A percentile compares a stretch with the other conserved stretches of the same genome.
Conservation (phyloP, 2,329 filamentous ascomycete genomes). For the Oidium heveae region DNA sequence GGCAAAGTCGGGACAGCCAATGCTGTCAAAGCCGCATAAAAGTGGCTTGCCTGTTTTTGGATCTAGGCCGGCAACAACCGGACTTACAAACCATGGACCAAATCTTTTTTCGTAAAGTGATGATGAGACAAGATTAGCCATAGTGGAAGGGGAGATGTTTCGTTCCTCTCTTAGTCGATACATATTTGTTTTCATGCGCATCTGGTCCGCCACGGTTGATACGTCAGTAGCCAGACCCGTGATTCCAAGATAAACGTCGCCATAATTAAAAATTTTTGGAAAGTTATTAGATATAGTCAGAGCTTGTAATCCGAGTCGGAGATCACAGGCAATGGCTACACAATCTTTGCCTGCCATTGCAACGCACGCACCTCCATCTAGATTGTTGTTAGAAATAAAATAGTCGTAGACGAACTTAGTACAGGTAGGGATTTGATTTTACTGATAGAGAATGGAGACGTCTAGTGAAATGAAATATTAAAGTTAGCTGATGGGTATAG, state of each 20-base stretch:
- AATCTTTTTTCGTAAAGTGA: slow-evolving; percentile 89
- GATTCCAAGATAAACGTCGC: slow-evolving; percentile 81
- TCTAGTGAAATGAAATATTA: slow-evolving; percentile 22
- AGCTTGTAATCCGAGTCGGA: slow-evolving; percentile 86
- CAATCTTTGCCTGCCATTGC: slow-evolving; percentile 99
- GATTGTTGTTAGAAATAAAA: too few relatives aligned
- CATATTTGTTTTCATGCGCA: slow-evolving; percentile 99
- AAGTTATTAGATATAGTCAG: slow-evolving; percentile 99
- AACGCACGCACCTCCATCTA: slow-evolving; percentile 76
- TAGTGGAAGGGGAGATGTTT: slow-evolving; percentile 77
- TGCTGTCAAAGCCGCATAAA: slow-evolving; percentile 97
- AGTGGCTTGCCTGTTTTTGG: slow-evolving; percentile 85
- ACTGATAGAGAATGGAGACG: slow-evolving; percentile 93
- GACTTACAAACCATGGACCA: slow-evolving; percentile 86
- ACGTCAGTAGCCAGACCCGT: slow-evolving; percentile 95
- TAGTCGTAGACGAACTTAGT: too few relatives aligned
- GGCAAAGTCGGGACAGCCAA: slow-evolving; percentile 97
- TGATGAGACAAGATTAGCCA: slow-evolving; percentile 83
- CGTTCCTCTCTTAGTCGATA: slow-evolving; percentile 97
- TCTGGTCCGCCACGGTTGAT: slow-evolving; percentile 78
- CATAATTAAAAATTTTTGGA: slow-evolving; percentile 97
- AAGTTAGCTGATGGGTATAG: too few relatives aligned
- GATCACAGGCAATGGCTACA: slow-evolving; percentile 96
- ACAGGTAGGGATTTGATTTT: slow-evolving; percentile 15
- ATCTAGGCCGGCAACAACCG: slow-evolving; percentile 85